Percentiles rank a stretch among this genome's conserved stretches.
phyloP scores from a whole-genome alignment of 2,329 filamentous ascomycete genomes.

The Trichoderma sp. region DNA sequence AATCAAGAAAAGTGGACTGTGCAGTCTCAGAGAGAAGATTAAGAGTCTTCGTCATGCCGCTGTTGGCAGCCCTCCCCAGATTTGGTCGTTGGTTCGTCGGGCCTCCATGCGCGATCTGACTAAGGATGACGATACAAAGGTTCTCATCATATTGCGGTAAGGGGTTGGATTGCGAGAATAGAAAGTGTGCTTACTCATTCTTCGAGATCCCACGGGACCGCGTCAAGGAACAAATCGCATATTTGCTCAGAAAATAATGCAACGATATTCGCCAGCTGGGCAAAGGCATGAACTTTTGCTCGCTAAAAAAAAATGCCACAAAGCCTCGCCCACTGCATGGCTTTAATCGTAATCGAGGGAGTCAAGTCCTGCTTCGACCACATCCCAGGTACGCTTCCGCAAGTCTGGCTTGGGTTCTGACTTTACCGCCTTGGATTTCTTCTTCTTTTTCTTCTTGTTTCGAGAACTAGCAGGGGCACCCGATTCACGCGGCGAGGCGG shows the following conservation, averaged over 20 bases:
- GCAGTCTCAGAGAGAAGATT: conserved; percentile 55
- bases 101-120: conserved; percentile 56
- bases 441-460: conserved; percentile 35
- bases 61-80: conserved; percentile 33
- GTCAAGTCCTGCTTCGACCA: conserved; percentile 59
- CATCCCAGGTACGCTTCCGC: conserved; percentile 65
- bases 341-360: conserved; percentile 58
- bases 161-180: not conserved
- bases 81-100: conserved; percentile 33
- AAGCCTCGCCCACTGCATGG: not conserved
- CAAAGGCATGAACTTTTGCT: not conserved
- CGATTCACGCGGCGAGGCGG: not conserved
- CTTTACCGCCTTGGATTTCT: conserved; percentile 37
- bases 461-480: conserved; percentile 19
- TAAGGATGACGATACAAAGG: conserved; percentile 94
- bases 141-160: conserved; percentile 69
- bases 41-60: conserved; percentile 45
- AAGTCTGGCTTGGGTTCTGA: conserved; percentile 56
- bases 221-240: not conserved
- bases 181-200: not conserved
- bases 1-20: not conserved
- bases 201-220: not conserved
- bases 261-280: not conserved
- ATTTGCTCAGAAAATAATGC: not conserved
- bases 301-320: not conserved